phyloP scores from a whole-genome alignment of 1,139 yeast species.

The Yamadazyma diospyri region DNA sequence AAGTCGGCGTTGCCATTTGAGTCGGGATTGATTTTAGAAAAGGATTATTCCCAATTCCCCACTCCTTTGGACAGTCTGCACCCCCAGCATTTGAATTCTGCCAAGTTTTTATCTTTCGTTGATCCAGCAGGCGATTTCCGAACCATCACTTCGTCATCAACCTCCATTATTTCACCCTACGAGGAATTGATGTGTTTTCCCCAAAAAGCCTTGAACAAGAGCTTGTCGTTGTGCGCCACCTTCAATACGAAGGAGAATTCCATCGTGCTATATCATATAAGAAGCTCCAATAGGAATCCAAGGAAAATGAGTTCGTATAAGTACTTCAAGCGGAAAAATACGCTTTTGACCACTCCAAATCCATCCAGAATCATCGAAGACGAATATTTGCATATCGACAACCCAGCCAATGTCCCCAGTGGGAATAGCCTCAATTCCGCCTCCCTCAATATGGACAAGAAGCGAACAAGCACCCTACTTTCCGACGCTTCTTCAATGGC shows the following conservation, averaged over 20 bases:
- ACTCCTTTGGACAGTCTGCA: conserved; percentile 12
- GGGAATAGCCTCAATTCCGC: conserved; percentile 12
- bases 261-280: conserved; percentile 48
- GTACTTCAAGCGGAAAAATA: conserved; percentile 22
- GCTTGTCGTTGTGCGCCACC: conserved; percentile 49
- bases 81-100: conserved; percentile 25
- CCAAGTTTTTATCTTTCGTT: conserved; percentile 57
- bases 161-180: conserved; percentile 55
- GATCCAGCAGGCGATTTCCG: conserved; percentile 73
- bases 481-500: conserved; percentile 60
- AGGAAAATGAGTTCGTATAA: conserved; percentile 15
- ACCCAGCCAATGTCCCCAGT: not conserved
- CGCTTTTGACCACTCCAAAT: conserved; percentile 37
- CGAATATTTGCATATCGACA: conserved; percentile 17
- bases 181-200: conserved; percentile 61
- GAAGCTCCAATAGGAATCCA: conserved; percentile 34
- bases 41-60: conserved; percentile 26
- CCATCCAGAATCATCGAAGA: conserved; percentile 43
- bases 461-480: conserved; percentile 49
- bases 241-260: conserved; percentile 42
- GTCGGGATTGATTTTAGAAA: conserved; percentile 61
- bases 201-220: conserved; percentile 25
- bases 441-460: conserved; percentile 46
- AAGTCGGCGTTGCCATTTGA: conserved; percentile 56
- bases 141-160: conserved; percentile 64